phyloP scores from a whole-genome alignment of 306 rosid genomes.

The Trichosanthes truncata region DNA sequence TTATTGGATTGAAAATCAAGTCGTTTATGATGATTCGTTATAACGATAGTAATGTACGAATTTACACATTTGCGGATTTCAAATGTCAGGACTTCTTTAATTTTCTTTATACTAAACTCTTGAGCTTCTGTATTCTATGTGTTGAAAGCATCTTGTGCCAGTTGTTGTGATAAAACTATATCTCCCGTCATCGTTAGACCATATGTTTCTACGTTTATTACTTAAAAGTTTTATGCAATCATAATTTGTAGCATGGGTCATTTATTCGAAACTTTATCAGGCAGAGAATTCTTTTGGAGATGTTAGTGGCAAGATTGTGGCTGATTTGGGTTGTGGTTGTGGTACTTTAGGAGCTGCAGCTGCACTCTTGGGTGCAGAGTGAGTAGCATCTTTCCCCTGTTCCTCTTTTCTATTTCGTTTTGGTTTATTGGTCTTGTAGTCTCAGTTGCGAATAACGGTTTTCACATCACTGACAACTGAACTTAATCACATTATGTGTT shows the following conservation, averaged over 20 bases:
- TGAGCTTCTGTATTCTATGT: background rate
- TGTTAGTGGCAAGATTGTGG: constrained; percentile 72
- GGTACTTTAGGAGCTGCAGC: constrained; percentile 90
- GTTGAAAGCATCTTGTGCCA: background rate
- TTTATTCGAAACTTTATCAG: constrained; percentile 26
- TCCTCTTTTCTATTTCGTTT: background rate
- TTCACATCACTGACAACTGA: background rate
- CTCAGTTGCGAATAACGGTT: background rate
- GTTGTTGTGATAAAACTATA: background rate
- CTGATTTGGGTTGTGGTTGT: constrained; percentile 95
- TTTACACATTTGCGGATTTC: background rate
- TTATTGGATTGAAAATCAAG: background rate
- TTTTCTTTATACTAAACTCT: background rate
- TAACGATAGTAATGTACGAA: background rate
- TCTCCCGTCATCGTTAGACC: background rate
- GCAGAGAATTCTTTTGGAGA: constrained; percentile 94
- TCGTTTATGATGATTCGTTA: background rate
- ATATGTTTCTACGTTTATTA: background rate
- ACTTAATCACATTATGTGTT: background rate
- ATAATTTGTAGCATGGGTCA: background rate
- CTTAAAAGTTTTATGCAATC: background rate
- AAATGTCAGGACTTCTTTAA: background rate
- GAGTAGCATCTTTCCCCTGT: constrained; percentile 29
- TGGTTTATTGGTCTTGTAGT: background rate
- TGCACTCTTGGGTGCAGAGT: constrained; percentile 77